Percentiles rank a stretch among this genome's conserved stretches.
Evolutionary conservation across 2,329 filamentous ascomycete genomes (phyloP).

Genomic region (Ambrosiella beaveri): DNA sequence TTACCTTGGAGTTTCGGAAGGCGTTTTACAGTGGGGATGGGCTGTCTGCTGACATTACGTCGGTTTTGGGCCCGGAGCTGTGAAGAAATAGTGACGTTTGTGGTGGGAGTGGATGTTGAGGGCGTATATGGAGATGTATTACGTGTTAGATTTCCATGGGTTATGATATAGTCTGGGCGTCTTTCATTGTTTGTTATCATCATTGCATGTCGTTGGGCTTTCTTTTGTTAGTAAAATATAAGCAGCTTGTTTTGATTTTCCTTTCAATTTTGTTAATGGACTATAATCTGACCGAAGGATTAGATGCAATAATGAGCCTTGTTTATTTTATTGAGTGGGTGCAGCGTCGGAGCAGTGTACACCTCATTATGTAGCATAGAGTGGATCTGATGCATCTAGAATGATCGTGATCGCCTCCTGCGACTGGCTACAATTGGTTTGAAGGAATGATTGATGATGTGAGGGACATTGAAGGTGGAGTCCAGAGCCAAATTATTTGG

Average conservation of each 20-base stretch:
- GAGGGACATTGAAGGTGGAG: no score
- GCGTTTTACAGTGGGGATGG: constrained; percentile 5
- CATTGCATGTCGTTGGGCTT: neutral
- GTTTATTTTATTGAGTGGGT: neutral
- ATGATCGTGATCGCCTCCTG: no score
- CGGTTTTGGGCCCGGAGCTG: constrained; percentile 6
- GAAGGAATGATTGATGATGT: no score
- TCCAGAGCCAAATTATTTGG: no score
- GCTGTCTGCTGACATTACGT: constrained; percentile 2
- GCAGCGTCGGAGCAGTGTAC: neutral
- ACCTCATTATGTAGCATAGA: neutral
- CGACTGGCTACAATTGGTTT: no score
- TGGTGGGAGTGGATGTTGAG: neutral
- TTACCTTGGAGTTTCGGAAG: constrained; percentile 55
- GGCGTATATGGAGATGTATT: no score
- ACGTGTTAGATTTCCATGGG: neutral
- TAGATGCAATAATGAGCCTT: neutral
- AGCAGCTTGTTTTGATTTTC: constrained; percentile 5
- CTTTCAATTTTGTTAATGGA: neutral
- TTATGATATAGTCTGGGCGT: neutral
- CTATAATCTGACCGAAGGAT: neutral
- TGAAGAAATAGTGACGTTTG: neutral
- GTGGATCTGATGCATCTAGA: neutral
- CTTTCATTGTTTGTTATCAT: neutral
- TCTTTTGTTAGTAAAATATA: neutral